Evolutionary conservation across 1,139 yeast genomes (phyloP).

Genomic region (Yamadazyma membranifaciens): DNA sequence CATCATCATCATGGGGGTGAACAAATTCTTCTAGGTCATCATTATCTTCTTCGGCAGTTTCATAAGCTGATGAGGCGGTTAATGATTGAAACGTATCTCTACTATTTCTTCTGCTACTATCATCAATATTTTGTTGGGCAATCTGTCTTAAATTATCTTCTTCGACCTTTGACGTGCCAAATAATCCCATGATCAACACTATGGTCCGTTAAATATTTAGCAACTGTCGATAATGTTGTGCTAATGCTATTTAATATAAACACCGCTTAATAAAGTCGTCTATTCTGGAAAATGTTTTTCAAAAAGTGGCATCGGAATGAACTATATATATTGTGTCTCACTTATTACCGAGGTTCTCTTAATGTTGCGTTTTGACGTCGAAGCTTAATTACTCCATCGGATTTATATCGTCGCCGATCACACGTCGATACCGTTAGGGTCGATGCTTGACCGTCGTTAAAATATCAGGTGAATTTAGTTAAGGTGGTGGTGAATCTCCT

Average conservation of each 20-base stretch:
- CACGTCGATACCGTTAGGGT: no score
- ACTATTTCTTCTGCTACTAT: slow-evolving; percentile 1
- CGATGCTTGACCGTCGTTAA: no score
- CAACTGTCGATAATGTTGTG: no score
- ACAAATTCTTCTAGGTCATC: slow-evolving; percentile 4
- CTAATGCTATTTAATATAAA: not conserved
- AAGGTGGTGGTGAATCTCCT: no score
- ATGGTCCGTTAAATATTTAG: no score
- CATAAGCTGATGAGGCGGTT: slow-evolving; percentile 28
- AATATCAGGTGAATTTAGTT: no score
- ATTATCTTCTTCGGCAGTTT: slow-evolving; percentile 34
- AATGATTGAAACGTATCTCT: slow-evolving; percentile 14
- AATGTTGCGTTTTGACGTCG: no score
- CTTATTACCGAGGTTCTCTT: no score
- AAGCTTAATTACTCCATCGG: no score
- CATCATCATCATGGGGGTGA: not conserved
- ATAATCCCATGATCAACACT: slow-evolving; percentile 12
- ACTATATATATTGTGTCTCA: no score
- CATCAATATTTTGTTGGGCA: slow-evolving; percentile 15
- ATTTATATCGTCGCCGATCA: no score
- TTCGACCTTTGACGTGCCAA: slow-evolving; percentile 38
- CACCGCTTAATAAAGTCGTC: not conserved
- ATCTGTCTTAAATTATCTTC: slow-evolving; percentile 40
- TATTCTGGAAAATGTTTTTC: not conserved
- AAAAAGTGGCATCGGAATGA: no score